Base-by-base conservation (phyloP, 495 filamentous ascomycete genomes). In the Talaromyces adpressus region DNA sequence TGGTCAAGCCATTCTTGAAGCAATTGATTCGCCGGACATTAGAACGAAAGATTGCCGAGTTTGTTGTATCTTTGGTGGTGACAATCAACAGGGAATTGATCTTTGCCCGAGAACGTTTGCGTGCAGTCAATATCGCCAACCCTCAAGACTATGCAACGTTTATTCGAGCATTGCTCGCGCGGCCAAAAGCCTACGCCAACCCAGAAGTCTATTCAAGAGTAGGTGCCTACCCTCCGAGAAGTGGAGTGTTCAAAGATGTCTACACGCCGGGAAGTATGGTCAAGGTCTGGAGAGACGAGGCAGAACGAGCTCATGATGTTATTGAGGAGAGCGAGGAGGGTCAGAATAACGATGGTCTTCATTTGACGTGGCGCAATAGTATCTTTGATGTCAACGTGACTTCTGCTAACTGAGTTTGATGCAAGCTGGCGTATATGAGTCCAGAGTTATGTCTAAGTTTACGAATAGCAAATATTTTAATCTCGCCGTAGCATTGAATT, bases 261-360 rank as follows among this genome's bases (percentile, higher is more conserved):
- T 96, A 96, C 78, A 86, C 93, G 6, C 93, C 93, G 0, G 92
- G 91, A 0, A 95, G 91, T 72, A 73, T 97, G 9, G 88, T 93
- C 36, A 91, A 91, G 77, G 70, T 93, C 23, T 97, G 91, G 91
- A 82, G 92, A 62, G 90, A 92, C 47, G 88, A 95, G 71, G 91
- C 86, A 0, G 74, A 74, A 32, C 76, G 81, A 63, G 92, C 91
- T 3, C 83, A 87, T 29, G 87, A 86, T 57, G 81, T 81, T 20
- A 77, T 80, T 62, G 81, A 80, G 25, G 81, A 84, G 27, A 74
- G 64, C 11, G 81, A 80, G 27, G 81, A 84, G 27, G 75, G 66
- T 12, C 68, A 71, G 6, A 41, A 62, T n/a, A 52, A 29, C 9
- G 45, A 41, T 36, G 79, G 77, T 1, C 59, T 77, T 59, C 68